Evolutionary conservation across 1,139 yeast genomes (phyloP).

Genomic region (Pneumocystis carinii): DNA sequence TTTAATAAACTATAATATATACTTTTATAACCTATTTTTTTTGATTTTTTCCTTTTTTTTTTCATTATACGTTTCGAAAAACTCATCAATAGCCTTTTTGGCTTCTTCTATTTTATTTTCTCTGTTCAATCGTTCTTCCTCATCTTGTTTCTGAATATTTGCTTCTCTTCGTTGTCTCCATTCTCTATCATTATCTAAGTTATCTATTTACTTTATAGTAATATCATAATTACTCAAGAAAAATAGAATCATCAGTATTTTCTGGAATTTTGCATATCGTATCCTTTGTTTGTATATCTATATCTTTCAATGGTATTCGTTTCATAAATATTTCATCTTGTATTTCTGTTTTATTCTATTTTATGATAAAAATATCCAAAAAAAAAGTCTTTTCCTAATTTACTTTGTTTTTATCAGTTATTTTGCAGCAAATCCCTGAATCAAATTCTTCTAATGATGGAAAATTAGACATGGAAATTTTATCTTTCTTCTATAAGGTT

Average conservation of each 20-base stretch:
- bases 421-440: constrained; percentile 17
- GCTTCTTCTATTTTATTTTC: constrained; percentile 62
- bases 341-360: constrained; percentile 20
- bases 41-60: constrained; percentile 64
- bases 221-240: not conserved
- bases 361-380: constrained; percentile 15
- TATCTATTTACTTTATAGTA: not conserved
- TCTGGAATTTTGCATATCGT: not conserved
- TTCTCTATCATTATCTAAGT: constrained; percentile 27
- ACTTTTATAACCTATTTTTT: constrained; percentile 31
- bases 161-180: constrained; percentile 78
- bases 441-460: constrained; percentile 56
- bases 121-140: constrained; percentile 38
- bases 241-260: not conserved
- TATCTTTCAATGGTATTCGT: not conserved
- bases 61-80: constrained; percentile 80
- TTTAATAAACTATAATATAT: not conserved
- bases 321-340: not conserved
- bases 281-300: not conserved
- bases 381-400: constrained; percentile 4
- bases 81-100: constrained; percentile 76
- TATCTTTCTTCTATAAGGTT: not conserved
- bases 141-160: constrained; percentile 74
- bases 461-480: constrained; percentile 55
- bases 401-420: constrained; percentile 14